A percentile compares a stretch with the other conserved stretches of the same genome.
Conservation (phyloP, 768 basidiomycete species). For the Boletellus sp. region DNA sequence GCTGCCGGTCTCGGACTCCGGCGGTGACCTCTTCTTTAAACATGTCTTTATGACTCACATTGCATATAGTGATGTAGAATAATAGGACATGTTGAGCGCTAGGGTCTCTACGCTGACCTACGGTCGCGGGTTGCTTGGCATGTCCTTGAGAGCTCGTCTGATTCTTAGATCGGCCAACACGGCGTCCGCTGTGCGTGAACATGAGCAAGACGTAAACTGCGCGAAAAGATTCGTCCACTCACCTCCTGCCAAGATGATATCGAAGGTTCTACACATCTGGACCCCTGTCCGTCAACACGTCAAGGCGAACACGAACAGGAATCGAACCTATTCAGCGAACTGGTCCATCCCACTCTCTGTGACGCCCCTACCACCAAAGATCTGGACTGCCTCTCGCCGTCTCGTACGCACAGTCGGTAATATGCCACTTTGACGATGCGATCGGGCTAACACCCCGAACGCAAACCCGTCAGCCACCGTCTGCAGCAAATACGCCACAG, state of each 20-base stretch:
- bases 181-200: background rate
- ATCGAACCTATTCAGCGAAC: background rate
- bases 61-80: background rate
- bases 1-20: slow-evolving; percentile 26
- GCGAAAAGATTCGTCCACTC: background rate
- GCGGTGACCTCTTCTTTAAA: background rate
- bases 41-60: background rate
- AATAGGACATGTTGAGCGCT: background rate
- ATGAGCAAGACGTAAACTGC: background rate
- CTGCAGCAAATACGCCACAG: background rate
- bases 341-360: background rate
- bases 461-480: too few relatives aligned
- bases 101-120: background rate
- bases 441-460: background rate
- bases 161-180: slow-evolving; percentile 59
- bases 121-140: slow-evolving; percentile 50
- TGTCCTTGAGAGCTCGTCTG: slow-evolving; percentile 52
- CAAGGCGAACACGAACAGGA: background rate
- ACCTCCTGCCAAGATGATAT: background rate
- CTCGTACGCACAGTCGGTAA: background rate
- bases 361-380: background rate
- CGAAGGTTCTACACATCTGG: background rate
- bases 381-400: background rate
- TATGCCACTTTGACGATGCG: background rate
- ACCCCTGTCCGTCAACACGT: too few relatives aligned